Evolutionary conservation across 148 eudicot species (phyloP), one percentile per base, ranked within the genome.

Genomic region (Chenopodium suecicum): DNA sequence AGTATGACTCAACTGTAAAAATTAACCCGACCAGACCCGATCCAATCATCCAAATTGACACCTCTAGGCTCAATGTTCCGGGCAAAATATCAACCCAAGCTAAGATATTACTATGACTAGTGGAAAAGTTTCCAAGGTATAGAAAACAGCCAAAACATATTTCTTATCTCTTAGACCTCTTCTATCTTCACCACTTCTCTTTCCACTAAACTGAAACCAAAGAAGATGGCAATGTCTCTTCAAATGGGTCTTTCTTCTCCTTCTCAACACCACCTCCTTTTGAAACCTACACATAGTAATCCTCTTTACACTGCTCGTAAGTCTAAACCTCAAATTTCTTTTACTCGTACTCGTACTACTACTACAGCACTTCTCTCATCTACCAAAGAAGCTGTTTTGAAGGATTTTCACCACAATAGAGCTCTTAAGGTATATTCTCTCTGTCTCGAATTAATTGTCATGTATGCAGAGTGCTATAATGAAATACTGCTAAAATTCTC

Each of bases 391-490:
- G 74, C 79, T 76, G 93, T 94, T 73, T 89, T 94, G 82, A 84
- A 85, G 77, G 91, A 89, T 70, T 94, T 94, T 75, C 89, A 70
- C 67, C 86, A 89, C 54, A 85, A 80, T 84, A 84, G 82, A 85
- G 96, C 98, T 80, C 94, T 92, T 81, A 93, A 92, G 91, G 95
- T 93, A 71, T 32, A 2, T 3, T 56, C 6, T n/a, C 64, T 68
- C 56, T 23, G 41, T 46, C 22, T 5, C 22, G 4, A 13, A 16
- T 13, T 46, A 58, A 56, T 56, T 12, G 4, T 56, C 62, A 14
- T 56, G 5, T 56, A 52, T 14, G 22, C 5, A 17, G 0, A 12
- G 62, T 56, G 5, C 20, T 56, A 56, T 17, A 13, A 56, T 56
- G 62, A 2, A 14, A 37, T 37, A 37, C 44, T 37, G 44, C 44